A percentile compares a stretch with the other conserved stretches of the same genome.
Conservation (phyloP, 2,329 filamentous ascomycete species). For the Sordariomycetes sp. region DNA sequence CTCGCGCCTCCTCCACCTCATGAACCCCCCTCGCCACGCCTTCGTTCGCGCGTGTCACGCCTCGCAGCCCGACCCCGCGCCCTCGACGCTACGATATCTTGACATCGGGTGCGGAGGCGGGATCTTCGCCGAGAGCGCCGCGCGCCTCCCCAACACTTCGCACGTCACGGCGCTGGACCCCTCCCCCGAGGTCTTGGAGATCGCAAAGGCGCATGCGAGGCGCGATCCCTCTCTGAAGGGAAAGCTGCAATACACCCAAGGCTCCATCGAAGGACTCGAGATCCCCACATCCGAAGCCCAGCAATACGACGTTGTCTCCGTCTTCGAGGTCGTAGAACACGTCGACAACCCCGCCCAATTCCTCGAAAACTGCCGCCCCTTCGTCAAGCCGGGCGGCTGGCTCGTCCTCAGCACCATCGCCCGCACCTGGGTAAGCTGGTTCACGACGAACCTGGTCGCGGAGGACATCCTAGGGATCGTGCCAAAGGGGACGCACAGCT, state of each 20-base stretch:
- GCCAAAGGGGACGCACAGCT: constrained; percentile 87
- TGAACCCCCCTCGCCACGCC: constrained; percentile 93
- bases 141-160: constrained; percentile 48
- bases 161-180: constrained; percentile 69
- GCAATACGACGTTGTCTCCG: constrained; percentile 65
- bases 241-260: constrained; percentile 62
- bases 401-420: constrained; percentile 86
- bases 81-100: constrained; percentile 49
- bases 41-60: constrained; percentile 66
- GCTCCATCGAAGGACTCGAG: constrained; percentile 59
- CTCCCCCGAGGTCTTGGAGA: constrained; percentile 55
- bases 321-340: constrained; percentile 95
- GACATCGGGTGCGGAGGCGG: constrained; percentile 94
- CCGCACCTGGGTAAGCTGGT: constrained; percentile 74
- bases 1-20: constrained; percentile 84
- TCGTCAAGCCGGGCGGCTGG: constrained; percentile 87
- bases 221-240: constrained; percentile 54
- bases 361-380: constrained; percentile 54
- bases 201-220: constrained; percentile 64
- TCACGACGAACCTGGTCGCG: constrained; percentile 84
- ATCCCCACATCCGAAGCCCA: constrained; percentile 21
- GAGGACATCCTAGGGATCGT: constrained; percentile 83
- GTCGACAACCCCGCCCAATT: constrained; percentile 66
- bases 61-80: constrained; percentile 29
- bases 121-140: constrained; percentile 85